Percentiles rank a stretch among this genome's conserved stretches.
Evolutionary conservation across 2,329 filamentous ascomycete species (phyloP).

Genomic region (Endoconidiophora polonica): DNA sequence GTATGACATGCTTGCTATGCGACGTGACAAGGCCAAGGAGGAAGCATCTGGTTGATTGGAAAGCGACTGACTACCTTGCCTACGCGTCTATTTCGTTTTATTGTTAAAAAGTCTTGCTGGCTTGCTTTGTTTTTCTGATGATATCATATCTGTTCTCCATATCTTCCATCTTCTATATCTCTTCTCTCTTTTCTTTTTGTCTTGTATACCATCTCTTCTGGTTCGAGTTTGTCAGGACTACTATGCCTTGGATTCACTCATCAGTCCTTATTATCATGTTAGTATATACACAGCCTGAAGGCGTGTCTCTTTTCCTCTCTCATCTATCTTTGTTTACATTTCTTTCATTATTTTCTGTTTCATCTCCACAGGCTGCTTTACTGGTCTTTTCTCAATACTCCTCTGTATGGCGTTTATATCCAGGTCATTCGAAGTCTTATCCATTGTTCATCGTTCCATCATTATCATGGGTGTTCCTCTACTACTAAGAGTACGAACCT

Average conservation of each 20-base stretch:
- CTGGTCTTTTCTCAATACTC: no score
- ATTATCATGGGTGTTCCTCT: no score
- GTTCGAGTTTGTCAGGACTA: neutral
- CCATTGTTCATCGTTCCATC: no score
- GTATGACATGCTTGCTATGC: slow-evolving; percentile 26
- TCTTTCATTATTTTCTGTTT: no score
- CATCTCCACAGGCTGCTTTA: no score
- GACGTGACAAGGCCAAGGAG: slow-evolving; percentile 15
- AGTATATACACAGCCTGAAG: no score
- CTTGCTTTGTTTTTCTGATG: neutral
- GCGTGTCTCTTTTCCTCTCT: no score
- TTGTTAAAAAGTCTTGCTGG: neutral
- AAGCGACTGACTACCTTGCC: neutral
- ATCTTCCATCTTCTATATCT: neutral
- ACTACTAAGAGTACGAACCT: no score
- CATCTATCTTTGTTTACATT: no score
- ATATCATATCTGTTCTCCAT: slow-evolving; percentile 1
- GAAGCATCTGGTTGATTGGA: neutral
- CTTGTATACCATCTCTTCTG: neutral
- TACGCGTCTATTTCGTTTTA: neutral
- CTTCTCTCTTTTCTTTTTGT: neutral
- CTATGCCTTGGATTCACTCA: no score
- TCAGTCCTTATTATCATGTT: neutral
- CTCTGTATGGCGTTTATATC: neutral
- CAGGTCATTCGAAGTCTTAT: no score